Evolutionary conservation across 2,329 filamentous ascomycete species (phyloP).

Genomic region (Tolypocladium capitatum): DNA sequence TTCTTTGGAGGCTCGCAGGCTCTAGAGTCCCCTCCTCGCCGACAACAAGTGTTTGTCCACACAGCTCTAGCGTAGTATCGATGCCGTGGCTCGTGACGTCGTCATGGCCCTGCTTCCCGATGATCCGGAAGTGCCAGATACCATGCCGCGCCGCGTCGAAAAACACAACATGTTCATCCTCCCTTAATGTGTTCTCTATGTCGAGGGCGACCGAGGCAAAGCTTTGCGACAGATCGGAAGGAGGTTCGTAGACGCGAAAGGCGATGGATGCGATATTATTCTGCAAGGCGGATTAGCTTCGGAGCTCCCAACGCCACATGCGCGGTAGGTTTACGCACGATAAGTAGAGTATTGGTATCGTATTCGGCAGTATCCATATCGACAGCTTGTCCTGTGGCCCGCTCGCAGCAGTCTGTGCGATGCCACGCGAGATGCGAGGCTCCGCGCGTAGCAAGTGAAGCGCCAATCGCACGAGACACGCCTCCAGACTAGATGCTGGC

Average conservation of each 20-base stretch:
- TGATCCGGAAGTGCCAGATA: constrained; percentile 42
- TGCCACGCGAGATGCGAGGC: not conserved
- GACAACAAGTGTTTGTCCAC: constrained; percentile 28
- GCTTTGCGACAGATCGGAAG: constrained; percentile 26
- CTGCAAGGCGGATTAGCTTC: constrained; percentile 19
- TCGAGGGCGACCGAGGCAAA: constrained; percentile 35
- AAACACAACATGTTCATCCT: constrained; percentile 38
- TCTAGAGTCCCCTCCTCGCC: constrained; percentile 39
- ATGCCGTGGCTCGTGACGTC: constrained; percentile 14
- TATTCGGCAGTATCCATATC: constrained; percentile 52
- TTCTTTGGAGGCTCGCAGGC: constrained; percentile 32
- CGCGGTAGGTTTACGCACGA: constrained; percentile 27
- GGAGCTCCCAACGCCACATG: not conserved
- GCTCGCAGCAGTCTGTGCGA: constrained; percentile 1
- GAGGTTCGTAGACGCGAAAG: constrained; percentile 42
- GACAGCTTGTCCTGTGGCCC: constrained; percentile 17
- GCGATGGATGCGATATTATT: constrained; percentile 42
- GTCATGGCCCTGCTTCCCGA: constrained; percentile 24
- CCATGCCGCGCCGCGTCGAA: constrained; percentile 35
- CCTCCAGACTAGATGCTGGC: not conserved
- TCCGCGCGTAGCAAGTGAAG: not conserved
- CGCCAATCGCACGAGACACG: constrained; percentile 1
- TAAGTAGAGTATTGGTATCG: constrained; percentile 46
- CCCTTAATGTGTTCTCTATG: constrained; percentile 36
- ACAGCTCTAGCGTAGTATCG: constrained; percentile 27